Conservation (phyloP, 805 yeast species). For the Hanseniaspora occidentalis region DNA sequence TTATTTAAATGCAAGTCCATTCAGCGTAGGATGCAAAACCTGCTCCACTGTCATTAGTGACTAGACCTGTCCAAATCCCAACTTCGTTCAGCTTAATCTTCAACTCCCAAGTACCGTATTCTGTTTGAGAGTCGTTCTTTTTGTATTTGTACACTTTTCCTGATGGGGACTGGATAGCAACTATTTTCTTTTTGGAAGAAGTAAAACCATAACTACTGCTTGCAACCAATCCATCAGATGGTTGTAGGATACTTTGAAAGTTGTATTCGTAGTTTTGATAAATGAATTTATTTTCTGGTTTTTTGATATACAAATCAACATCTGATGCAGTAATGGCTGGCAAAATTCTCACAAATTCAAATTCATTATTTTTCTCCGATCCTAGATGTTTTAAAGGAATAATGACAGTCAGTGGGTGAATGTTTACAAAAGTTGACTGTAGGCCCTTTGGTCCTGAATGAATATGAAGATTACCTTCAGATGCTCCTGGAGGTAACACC, state of each 20-base stretch:
- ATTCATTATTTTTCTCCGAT: conserved; percentile 32
- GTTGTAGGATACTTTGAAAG: conserved; percentile 53
- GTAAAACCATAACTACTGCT: conserved; percentile 11
- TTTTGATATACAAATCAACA: conserved; percentile 69
- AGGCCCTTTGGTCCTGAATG: conserved; percentile 57
- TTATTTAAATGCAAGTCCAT: conserved; percentile 50
- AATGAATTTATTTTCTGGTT: conserved; percentile 68
- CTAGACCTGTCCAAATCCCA: conserved; percentile 78
- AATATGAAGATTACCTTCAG: conserved; percentile 61
- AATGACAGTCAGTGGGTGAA: conserved; percentile 59
- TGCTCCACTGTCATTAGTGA: conserved; percentile 60
- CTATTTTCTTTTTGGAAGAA: conserved; percentile 30
- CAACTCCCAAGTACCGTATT: conserved; percentile 48
- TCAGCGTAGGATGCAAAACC: conserved; percentile 88
- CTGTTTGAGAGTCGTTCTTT: conserved; percentile 33
- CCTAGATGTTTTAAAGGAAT: conserved; percentile 71
- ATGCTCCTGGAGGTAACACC: conserved; percentile 53
- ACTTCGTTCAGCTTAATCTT: conserved; percentile 49
- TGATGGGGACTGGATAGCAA: conserved; percentile 74
- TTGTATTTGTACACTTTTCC: conserved; percentile 59
- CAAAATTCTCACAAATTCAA: conserved; percentile 57
- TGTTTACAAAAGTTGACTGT: conserved; percentile 42
- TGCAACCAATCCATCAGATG: conserved; percentile 36
- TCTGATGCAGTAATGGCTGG: conserved; percentile 58
- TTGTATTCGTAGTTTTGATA: conserved; percentile 44